These are phyloP conservation scores for Populus tremula DNA, from an alignment of 345 rosid species.

Conservation along the genomic window DNA sequence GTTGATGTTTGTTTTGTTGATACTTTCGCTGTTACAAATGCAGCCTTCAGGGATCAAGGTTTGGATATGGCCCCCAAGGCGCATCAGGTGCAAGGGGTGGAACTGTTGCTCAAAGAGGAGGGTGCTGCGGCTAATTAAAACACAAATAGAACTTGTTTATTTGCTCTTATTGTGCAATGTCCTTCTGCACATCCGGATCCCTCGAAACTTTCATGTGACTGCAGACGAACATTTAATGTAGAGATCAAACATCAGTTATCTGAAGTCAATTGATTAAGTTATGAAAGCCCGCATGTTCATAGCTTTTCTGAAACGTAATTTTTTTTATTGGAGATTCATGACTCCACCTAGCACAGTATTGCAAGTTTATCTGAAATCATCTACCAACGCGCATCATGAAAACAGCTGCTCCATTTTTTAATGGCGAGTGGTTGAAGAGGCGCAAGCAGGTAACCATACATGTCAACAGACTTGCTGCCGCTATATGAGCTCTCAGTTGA, in stretches of 20 bases:
- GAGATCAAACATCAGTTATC: neutral
- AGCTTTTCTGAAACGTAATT: no score
- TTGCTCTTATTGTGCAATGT: slow-evolving; percentile 17
- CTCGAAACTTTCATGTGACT: slow-evolving; percentile 10
- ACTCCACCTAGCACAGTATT: no score
- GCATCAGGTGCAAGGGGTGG: slow-evolving; percentile 70
- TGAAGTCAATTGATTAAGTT: neutral
- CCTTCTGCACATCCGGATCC: neutral
- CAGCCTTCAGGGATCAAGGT: slow-evolving; percentile 87
- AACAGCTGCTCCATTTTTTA: no score
- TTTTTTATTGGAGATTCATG: no score
- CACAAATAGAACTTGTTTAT: slow-evolving; percentile 1
- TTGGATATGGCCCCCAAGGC: slow-evolving; percentile 79
- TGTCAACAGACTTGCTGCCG: no score
- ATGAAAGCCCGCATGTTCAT: no score
- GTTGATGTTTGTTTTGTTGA: neutral
- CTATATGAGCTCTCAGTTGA: no score
- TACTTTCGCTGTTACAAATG: slow-evolving; percentile 14
- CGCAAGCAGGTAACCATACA: no score
- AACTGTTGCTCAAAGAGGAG: slow-evolving; percentile 61
- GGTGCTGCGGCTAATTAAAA: slow-evolving; percentile 56
- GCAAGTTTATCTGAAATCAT: no score
- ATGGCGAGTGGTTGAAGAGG: no score
- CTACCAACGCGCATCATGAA: no score
- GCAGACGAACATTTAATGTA: neutral